These are phyloP conservation scores for Lecanicillium sp. DNA, from an alignment of 2,329 filamentous ascomycete genomes.

Conservation along the genomic window DNA sequence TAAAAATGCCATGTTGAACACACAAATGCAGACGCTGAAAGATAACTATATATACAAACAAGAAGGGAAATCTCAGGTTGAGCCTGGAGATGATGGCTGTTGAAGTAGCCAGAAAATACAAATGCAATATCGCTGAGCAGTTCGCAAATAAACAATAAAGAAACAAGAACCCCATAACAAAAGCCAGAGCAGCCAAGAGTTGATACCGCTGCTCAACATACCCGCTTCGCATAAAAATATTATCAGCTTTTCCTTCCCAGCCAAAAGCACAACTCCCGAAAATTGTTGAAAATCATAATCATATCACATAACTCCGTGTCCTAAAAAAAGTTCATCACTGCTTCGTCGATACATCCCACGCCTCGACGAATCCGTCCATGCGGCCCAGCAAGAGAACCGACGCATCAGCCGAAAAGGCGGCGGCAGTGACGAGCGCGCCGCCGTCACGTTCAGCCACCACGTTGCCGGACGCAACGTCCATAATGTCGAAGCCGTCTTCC, in stretches of 20 bases:
- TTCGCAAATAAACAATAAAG: too few relatives aligned
- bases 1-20: too few relatives aligned
- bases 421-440: constrained; percentile 24
- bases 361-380: constrained; percentile 25
- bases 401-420: constrained; percentile 24
- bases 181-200: too few relatives aligned
- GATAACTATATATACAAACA: too few relatives aligned
- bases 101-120: background rate
- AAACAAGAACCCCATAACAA: too few relatives aligned
- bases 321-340: background rate
- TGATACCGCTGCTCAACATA: too few relatives aligned
- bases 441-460: constrained; percentile 20
- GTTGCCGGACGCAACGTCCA: constrained; percentile 26
- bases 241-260: too few relatives aligned
- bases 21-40: too few relatives aligned
- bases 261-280: too few relatives aligned
- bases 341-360: constrained; percentile 20
- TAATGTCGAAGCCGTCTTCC: constrained; percentile 33
- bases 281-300: too few relatives aligned
- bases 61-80: too few relatives aligned
- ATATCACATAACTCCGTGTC: background rate
- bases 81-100: constrained; percentile 3
- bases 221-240: too few relatives aligned
- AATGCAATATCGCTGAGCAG: background rate
- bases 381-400: constrained; percentile 23